Conservation (phyloP, 2,329 filamentous ascomycete species). For the Cladophialophora psammophila region DNA sequence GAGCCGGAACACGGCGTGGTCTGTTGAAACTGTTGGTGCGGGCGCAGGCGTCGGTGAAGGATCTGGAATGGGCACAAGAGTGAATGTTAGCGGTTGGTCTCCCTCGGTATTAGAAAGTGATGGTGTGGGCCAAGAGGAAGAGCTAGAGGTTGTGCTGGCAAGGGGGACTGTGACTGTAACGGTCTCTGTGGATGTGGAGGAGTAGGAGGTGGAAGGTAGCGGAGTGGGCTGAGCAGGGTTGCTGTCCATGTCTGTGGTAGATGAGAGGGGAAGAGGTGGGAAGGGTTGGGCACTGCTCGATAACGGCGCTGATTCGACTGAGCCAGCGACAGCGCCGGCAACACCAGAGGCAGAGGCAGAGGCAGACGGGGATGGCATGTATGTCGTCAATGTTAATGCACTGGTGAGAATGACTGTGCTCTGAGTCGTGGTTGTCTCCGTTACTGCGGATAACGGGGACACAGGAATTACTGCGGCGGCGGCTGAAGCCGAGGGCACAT, state of each 20-base stretch:
- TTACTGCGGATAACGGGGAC: background rate
- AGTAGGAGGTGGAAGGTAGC: background rate
- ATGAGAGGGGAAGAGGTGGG: background rate
- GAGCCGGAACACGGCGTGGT: slow-evolving; percentile 16
- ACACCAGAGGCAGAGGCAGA: background rate
- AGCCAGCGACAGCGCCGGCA: background rate
- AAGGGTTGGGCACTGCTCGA: background rate
- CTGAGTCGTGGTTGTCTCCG: background rate
- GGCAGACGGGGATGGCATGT: background rate
- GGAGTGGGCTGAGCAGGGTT: background rate
- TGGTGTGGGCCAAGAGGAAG: background rate
- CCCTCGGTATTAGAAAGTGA: background rate
- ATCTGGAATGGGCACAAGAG: slow-evolving; percentile 12
- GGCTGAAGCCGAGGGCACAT: slow-evolving; percentile 2
- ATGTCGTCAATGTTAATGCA: slow-evolving; percentile 6
- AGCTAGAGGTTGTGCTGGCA: background rate
- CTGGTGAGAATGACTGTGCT: background rate
- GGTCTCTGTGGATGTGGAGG: slow-evolving; percentile 12
- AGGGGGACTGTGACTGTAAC: slow-evolving; percentile 7
- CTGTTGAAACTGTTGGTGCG: slow-evolving; percentile 11
- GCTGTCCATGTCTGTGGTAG: background rate
- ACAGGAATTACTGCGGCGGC: background rate
- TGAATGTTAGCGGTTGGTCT: slow-evolving; percentile 10
- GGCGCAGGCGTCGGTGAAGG: slow-evolving; percentile 5
- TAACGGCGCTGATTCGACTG: background rate